Percentiles rank a stretch among this genome's conserved stretches.
These are phyloP conservation scores for Collybiopsis luxurians DNA, from an alignment of 768 basidiomycete species.

Conservation along the genomic window DNA sequence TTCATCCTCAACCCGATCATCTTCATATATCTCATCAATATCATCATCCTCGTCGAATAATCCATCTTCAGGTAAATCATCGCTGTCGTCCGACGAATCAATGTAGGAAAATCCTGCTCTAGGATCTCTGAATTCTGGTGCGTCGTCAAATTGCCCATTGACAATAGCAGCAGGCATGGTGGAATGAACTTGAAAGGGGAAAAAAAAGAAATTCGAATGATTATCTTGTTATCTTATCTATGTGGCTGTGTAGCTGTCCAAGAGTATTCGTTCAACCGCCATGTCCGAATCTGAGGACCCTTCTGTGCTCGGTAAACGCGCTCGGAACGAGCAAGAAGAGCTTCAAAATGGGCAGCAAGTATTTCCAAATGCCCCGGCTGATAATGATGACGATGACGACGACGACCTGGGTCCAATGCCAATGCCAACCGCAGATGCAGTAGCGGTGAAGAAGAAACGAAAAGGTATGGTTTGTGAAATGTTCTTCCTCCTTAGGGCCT, in stretches of 20 bases:
- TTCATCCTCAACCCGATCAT: constrained; percentile 75
- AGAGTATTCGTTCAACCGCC: neutral
- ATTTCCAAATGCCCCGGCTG: neutral
- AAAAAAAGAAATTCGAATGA: constrained; percentile 1
- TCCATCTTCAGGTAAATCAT: constrained; percentile 34
- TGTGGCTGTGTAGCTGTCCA: neutral
- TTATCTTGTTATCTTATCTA: constrained; percentile 4
- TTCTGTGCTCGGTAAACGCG: constrained; percentile 46
- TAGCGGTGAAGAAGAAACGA: constrained; percentile 68
- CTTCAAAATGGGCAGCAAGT: constrained; percentile 8
- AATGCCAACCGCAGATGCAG: constrained; percentile 48
- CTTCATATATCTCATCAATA: constrained; percentile 44
- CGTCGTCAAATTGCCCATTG: constrained; percentile 64
- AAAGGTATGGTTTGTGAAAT: constrained; percentile 55
- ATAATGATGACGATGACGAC: constrained; percentile 54
- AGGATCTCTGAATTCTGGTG: constrained; percentile 29
- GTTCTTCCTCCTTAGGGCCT: constrained; percentile 21
- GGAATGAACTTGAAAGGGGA: too few relatives aligned
- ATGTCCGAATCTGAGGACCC: constrained; percentile 35
- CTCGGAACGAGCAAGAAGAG: constrained; percentile 22
- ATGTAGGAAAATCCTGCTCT: constrained; percentile 39
- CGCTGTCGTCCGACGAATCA: constrained; percentile 31
- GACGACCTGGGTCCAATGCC: constrained; percentile 93
- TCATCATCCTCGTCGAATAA: constrained; percentile 36
- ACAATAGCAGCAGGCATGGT: constrained; percentile 27